Conservation (phyloP, 2,329 filamentous ascomycete genomes). For the Fusarium pininemorale region DNA sequence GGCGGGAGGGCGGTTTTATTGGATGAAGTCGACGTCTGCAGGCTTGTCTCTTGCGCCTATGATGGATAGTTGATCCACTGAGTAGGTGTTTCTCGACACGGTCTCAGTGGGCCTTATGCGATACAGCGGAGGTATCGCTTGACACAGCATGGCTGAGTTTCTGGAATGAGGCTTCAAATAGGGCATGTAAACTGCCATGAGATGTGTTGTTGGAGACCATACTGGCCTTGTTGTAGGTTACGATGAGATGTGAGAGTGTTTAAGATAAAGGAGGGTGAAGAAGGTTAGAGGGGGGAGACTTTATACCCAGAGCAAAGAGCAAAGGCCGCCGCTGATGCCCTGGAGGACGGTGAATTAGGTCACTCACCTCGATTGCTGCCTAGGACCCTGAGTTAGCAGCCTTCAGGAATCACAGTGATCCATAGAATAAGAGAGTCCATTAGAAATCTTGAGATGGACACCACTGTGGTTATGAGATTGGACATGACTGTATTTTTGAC, state of each 20-base stretch:
- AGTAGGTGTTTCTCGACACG: not conserved
- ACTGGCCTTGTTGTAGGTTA: not conserved
- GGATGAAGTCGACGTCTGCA: too few relatives aligned
- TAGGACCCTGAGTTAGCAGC: not conserved
- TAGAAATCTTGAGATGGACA: not conserved
- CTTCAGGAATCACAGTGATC: not conserved
- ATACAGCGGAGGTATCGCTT: not conserved
- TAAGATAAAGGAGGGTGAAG: not conserved
- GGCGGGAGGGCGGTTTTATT: too few relatives aligned
- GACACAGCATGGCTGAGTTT: not conserved
- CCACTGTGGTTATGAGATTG: not conserved
- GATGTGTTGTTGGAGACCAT: not conserved
- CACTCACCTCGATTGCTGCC: not conserved
- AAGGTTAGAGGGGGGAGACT: not conserved
- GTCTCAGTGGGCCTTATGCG: not conserved
- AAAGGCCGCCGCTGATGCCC: not conserved
- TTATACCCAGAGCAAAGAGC: not conserved
- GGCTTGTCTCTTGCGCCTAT: not conserved
- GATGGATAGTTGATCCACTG: not conserved
- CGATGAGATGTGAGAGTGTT: not conserved
- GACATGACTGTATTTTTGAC: not conserved
- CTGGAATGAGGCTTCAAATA: not conserved
- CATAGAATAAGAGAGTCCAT: not conserved
- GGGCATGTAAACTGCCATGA: not conserved
- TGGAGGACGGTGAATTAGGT: not conserved